These are phyloP conservation scores for Lolium perenne DNA, from an alignment of 176 grass and related monocot species.

Conservation along the genomic window DNA sequence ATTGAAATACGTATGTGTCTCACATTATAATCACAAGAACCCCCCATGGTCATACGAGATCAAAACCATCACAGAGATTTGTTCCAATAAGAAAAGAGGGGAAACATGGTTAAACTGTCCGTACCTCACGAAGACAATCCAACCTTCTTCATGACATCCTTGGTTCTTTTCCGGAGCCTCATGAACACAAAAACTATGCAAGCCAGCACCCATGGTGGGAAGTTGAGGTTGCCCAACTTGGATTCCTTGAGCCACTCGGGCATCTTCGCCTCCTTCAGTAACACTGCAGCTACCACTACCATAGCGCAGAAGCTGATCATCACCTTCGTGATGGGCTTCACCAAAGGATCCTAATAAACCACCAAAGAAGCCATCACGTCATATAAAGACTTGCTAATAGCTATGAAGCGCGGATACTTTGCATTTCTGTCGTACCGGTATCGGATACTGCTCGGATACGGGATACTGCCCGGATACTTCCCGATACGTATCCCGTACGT, in stretches of 20 bases:
- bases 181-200: conserved; percentile 78
- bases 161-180: conserved; percentile 87
- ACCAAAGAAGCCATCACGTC: conserved; percentile 12
- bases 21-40: neutral
- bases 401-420: too few relatives aligned
- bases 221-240: conserved; percentile 50
- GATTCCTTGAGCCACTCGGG: conserved; percentile 70
- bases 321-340: conserved; percentile 89
- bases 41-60: neutral
- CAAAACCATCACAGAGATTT: neutral
- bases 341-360: conserved; percentile 72
- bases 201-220: conserved; percentile 93
- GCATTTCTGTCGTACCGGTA: too few relatives aligned
- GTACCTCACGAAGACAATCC: conserved; percentile 61
- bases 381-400: neutral
- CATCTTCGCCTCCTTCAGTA: conserved; percentile 71
- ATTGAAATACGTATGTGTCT: neutral
- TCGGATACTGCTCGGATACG: too few relatives aligned
- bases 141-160: conserved; percentile 78
- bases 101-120: neutral
- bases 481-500: too few relatives aligned
- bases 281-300: conserved; percentile 52
- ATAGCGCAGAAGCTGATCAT: conserved; percentile 58
- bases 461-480: too few relatives aligned
- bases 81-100: neutral